Evolutionary conservation across 805 yeast genomes (phyloP), one percentile per base, ranked within the genome.

Genomic region (Hanseniaspora vineae): DNA sequence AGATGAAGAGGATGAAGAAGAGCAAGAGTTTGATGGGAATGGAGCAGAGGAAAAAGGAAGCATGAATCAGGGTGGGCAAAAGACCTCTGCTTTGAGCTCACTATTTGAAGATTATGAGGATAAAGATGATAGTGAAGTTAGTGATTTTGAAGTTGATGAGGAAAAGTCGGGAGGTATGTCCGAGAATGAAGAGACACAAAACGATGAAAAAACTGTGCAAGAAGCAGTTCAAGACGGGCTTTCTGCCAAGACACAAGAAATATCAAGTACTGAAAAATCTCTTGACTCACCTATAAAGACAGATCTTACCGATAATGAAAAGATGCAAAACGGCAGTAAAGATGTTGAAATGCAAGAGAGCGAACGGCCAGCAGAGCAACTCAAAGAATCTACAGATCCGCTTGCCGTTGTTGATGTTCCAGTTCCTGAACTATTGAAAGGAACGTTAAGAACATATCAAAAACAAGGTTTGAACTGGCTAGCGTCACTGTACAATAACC

Each of bases 401-500:
- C 52, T 65, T 13, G 62, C 73, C 18, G 78, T 77, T 35, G 74
- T 79, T 1, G 89, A 84, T 62, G 94, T 88, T 8, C 87, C 92
- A 0, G 58, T 76, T 2, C 97, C 97, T 0, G 70, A 79, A 13
- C 64, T 84, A 9, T 67, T 92, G 23, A 73, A 88, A 51, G 99
- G 97, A 29, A 77, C 78, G 0, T 68, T 92, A 46, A 78, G 99
- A 61, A 85, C 79, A 9, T 92, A 92, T 58, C 99, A 92, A 62
- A 90, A 88, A 49, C 95, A 87, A 63, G 99, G 99, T 51, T 71
- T 92, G 37, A 94, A 92, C 55, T 92, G 99, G 99, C 68, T 92
- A 44, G 97, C 96, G 1, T 87, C 96, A 43, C 68, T 92, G 49
- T 90, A 89, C 67, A 86, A 86, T 61, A 86, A 86, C 58, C 79